phyloP scores from a whole-genome alignment of 768 basidiomycete species.

The Thelephora ganbajun region DNA sequence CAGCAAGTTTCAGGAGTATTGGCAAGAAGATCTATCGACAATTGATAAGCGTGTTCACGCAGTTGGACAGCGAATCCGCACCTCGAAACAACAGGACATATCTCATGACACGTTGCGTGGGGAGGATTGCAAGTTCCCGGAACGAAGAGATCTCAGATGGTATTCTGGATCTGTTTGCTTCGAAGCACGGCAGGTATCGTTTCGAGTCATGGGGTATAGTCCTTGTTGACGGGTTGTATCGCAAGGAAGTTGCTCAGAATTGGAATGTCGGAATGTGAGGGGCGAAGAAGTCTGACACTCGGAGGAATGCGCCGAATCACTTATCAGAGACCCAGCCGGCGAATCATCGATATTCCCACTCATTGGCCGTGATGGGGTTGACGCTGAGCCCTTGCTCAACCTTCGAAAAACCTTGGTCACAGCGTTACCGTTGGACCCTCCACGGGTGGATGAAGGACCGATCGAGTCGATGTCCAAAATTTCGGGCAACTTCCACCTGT shows the following conservation, averaged over 20 bases:
- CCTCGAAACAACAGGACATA: slow-evolving; percentile 51
- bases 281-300: too few relatives aligned
- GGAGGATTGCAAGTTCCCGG: slow-evolving; percentile 49
- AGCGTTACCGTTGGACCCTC: too few relatives aligned
- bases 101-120: slow-evolving; percentile 48
- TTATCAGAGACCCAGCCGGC: too few relatives aligned
- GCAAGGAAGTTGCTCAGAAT: too few relatives aligned
- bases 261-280: too few relatives aligned
- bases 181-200: too few relatives aligned
- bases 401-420: neutral
- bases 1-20: slow-evolving; percentile 35
- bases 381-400: neutral
- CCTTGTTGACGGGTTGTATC: too few relatives aligned
- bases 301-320: too few relatives aligned
- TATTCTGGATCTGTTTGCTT: too few relatives aligned
- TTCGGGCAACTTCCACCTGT: slow-evolving; percentile 1
- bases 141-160: slow-evolving; percentile 12
- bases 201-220: too few relatives aligned
- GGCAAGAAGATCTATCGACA: slow-evolving; percentile 31
- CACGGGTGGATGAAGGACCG: neutral
- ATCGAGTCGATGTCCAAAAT: neutral
- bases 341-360: too few relatives aligned
- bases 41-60: neutral
- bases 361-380: too few relatives aligned
- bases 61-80: slow-evolving; percentile 8